Evolutionary conservation across 768 basidiomycete genomes (phyloP).

Genomic region (Strobilomyces dryophilus): DNA sequence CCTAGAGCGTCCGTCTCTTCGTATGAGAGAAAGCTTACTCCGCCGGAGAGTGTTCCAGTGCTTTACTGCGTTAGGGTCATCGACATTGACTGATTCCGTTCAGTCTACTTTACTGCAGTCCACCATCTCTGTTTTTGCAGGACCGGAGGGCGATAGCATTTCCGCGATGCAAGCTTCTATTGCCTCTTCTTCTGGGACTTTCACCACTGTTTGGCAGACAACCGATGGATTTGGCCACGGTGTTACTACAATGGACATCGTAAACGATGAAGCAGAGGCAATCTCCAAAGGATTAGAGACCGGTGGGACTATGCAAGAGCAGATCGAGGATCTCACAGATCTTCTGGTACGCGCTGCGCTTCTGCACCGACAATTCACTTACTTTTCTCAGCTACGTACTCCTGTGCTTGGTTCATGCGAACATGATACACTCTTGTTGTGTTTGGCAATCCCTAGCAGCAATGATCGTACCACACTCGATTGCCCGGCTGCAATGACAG

Average conservation of each 20-base stretch:
- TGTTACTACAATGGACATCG: conserved; percentile 64
- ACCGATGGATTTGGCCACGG: conserved; percentile 92
- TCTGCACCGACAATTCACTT: background rate
- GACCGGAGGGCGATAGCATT: conserved; percentile 77
- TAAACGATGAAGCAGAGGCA: conserved; percentile 39
- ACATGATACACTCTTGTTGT: conserved; percentile 77
- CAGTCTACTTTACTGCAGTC: conserved; percentile 80
- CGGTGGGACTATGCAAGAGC: conserved; percentile 65
- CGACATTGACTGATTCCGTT: conserved; percentile 76
- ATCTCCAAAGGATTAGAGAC: conserved; percentile 12
- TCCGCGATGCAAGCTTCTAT: conserved; percentile 91
- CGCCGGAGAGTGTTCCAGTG: conserved; percentile 86
- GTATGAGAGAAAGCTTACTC: conserved; percentile 78
- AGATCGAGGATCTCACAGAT: conserved; percentile 77
- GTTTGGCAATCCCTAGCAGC: conserved; percentile 43
- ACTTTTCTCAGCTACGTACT: conserved; percentile 38
- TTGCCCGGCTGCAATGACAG: conserved; percentile 72
- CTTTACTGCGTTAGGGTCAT: conserved; percentile 76
- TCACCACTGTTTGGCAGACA: conserved; percentile 82
- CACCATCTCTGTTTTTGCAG: conserved; percentile 76
- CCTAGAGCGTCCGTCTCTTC: conserved; percentile 51
- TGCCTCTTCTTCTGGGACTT: conserved; percentile 77
- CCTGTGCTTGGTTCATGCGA: conserved; percentile 84
- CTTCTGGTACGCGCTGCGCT: conserved; percentile 51
- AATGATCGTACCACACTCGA: conserved; percentile 48